Evolutionary conservation across 2,329 filamentous ascomycete species (phyloP).

Genomic region (Aspergillus tamarii): DNA sequence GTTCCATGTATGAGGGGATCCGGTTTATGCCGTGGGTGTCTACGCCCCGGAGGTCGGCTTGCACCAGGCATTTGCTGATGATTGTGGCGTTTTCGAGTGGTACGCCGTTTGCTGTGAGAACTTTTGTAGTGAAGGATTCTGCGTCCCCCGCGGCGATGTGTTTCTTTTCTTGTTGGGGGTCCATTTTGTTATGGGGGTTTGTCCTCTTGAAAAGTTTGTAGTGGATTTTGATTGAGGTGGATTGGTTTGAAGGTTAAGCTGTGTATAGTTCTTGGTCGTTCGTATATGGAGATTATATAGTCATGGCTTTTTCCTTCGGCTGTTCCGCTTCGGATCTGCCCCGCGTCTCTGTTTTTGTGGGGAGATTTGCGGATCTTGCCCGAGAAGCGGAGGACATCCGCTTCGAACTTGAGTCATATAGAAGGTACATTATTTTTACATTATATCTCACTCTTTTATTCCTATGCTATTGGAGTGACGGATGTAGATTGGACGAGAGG

Average conservation of each 20-base stretch:
- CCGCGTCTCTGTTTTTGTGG: background rate
- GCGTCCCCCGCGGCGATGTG: constrained; percentile 15
- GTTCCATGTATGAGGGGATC: constrained; percentile 75
- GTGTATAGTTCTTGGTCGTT: background rate
- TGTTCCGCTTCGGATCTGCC: background rate
- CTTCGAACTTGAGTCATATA: background rate
- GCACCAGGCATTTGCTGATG: constrained; percentile 69
- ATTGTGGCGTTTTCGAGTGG: constrained; percentile 61
- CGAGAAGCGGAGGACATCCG: background rate
- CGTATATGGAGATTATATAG: background rate
- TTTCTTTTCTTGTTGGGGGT: constrained; percentile 10
- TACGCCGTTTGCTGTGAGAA: constrained; percentile 56
- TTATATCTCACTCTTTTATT: no score
- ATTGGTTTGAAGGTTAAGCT: background rate
- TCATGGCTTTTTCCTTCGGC: background rate
- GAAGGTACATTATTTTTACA: no score
- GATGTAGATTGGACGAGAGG: background rate
- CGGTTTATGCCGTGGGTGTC: constrained; percentile 80
- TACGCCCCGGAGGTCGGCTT: constrained; percentile 76
- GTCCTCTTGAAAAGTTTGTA: background rate
- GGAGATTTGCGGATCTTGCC: background rate
- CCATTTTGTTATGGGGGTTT: background rate
- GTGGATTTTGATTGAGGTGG: background rate
- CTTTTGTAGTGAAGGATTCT: constrained; percentile 29
- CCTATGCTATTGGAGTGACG: background rate